phyloP scores from a whole-genome alignment of 2,329 filamentous ascomycete genomes.

The Hypoxylon sp. region DNA sequence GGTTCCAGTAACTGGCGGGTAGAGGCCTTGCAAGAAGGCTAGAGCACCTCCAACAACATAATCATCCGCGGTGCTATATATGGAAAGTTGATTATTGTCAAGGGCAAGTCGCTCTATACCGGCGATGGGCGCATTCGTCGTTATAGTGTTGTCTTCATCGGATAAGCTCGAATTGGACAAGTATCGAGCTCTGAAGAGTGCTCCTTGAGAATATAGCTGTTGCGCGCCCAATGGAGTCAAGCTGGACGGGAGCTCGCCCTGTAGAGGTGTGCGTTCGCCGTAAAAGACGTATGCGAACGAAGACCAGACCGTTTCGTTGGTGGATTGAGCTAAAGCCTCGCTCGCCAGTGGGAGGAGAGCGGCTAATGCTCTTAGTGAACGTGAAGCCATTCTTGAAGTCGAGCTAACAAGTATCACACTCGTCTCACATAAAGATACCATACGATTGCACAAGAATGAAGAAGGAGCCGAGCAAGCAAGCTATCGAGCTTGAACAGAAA shows the following conservation, averaged over 20 bases:
- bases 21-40: conserved; percentile 87
- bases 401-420: conserved; percentile 4
- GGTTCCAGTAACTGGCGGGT: conserved; percentile 74
- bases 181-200: conserved; percentile 66
- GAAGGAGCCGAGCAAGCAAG: conserved; percentile 25
- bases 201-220: conserved; percentile 66
- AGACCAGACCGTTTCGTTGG: conserved; percentile 63
- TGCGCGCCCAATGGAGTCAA: conserved; percentile 69
- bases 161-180: conserved; percentile 52
- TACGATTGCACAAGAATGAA: conserved; percentile 21
- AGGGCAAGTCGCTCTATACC: conserved; percentile 62
- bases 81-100: conserved; percentile 63
- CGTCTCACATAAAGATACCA: conserved; percentile 5
- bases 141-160: conserved; percentile 48
- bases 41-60: conserved; percentile 76
- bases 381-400: conserved; percentile 35
- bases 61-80: conserved; percentile 60
- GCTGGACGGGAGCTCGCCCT: conserved; percentile 50
- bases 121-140: conserved; percentile 58
- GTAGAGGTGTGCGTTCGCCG: conserved; percentile 67
- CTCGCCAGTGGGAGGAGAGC: conserved; percentile 44
- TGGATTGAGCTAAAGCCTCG: conserved; percentile 52
- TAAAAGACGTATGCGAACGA: conserved; percentile 65
- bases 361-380: conserved; percentile 37
- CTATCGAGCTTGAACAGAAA: conserved; percentile 31